Evolutionary conservation across 495 filamentous ascomycete species (phyloP).

Genomic region (Neurospora africana): DNA sequence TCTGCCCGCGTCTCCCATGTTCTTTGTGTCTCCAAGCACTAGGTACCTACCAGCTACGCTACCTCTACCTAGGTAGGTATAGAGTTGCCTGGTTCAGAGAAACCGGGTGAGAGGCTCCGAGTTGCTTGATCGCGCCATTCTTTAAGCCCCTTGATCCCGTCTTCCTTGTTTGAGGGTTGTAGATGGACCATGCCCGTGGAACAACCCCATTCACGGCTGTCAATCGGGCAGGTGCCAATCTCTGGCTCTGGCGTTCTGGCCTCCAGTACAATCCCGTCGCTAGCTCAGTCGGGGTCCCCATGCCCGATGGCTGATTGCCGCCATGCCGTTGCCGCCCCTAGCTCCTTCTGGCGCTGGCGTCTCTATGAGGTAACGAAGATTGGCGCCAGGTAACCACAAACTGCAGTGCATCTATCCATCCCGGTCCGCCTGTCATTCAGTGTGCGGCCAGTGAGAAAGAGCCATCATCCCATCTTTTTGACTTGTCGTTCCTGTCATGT

Average conservation of each 20-base stretch:
- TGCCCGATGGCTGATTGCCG: background rate
- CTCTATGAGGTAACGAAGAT: background rate
- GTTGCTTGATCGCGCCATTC: background rate
- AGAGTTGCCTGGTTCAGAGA: background rate
- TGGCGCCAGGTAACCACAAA: background rate
- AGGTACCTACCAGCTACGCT: background rate
- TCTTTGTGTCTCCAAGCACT: background rate
- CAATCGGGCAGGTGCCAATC: background rate
- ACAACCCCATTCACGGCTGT: background rate
- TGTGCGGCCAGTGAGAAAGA: background rate
- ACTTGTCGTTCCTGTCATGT: background rate
- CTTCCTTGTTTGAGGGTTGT: background rate
- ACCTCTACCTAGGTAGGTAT: background rate
- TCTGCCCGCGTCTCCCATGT: background rate
- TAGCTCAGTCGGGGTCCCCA: background rate
- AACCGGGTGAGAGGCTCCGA: background rate
- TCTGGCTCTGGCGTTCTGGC: background rate
- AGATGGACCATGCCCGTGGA: background rate
- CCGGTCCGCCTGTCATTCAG: background rate
- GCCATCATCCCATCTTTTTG: background rate
- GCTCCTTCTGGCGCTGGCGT: background rate
- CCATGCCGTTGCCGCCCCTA: background rate
- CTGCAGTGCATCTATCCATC: background rate
- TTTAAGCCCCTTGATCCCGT: background rate
- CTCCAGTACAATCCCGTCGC: background rate